Base-by-base conservation (phyloP, 768 basidiomycete genomes). In the Plicaturopsis crispa region DNA sequence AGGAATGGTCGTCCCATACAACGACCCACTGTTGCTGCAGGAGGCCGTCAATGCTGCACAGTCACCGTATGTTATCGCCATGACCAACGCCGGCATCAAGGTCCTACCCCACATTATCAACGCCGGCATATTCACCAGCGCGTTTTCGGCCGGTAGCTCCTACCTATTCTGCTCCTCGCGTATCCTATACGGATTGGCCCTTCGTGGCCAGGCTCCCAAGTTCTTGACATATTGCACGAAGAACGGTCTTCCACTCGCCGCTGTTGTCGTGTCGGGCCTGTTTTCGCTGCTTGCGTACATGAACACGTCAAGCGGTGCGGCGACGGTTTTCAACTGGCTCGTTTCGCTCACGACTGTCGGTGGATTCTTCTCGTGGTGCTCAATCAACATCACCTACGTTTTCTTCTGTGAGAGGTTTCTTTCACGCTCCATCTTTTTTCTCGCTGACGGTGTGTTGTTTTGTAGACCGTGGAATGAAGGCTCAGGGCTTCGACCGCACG, bases 31-130 rank as follows among this genome's bases (percentile, higher is more conserved):
- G 8, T 62, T 87, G 30, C 66, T 81, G 30, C 52, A 60, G 39
- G 70, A 42, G 2, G 52, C 66, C 19, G 75, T 76, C 35, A 84
- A 73, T 32, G 87, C 86, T n/a, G 75, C 80, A 1, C 56, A 79
- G 37, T 88, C 85, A 3, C 89, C 89, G 3, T 93, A 86, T 59
- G 88, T 91, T 39, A 81, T 91, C 45, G 88, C 86, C 14, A 78
- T 91, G 47, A 70, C 61, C 32, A 68, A 72, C 28, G 80, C 84
- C 1, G 83, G 86, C 8, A 73, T 88, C 53, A 78, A 73, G 62
- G 76, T 67, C 7, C 63, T 84, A 22, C 76, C 77, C 5, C 73
- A 75, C 33, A 72, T 89, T 50, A 69, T 89, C 57, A 89, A 89
- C 50, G 84, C 75, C 8, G 67, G 65, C 39, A 65, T 88, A 49